Evolutionary conservation across 192 early-diverging fungal species (phyloP).

Genomic region (Coemansia javaensis): DNA sequence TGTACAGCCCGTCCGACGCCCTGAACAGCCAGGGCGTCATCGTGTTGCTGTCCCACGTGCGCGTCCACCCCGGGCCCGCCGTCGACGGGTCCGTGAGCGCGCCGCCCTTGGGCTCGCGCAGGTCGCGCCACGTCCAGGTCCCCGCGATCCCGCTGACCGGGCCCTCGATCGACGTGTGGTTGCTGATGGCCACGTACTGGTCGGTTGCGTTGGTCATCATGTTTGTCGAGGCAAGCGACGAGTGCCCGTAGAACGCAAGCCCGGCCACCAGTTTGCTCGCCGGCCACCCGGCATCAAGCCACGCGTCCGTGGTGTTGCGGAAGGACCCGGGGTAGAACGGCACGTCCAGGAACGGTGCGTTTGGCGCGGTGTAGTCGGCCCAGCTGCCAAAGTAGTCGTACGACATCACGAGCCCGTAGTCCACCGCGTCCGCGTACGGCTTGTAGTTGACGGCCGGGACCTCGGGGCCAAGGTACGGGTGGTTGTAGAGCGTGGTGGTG

Average conservation of each 20-base stretch:
- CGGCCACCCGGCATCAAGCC: constrained; percentile 61
- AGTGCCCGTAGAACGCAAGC: constrained; percentile 62
- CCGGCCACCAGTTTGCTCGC: constrained; percentile 61
- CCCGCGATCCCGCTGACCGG: constrained; percentile 55
- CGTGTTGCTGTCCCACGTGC: constrained; percentile 59
- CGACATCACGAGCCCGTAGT: constrained; percentile 67
- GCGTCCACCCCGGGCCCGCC: constrained; percentile 56
- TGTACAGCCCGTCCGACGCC: constrained; percentile 52
- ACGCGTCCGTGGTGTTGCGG: constrained; percentile 52
- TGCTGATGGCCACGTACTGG: constrained; percentile 50
- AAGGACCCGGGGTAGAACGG: constrained; percentile 47
- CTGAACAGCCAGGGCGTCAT: constrained; percentile 76
- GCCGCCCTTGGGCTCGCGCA: constrained; percentile 54
- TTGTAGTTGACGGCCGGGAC: constrained; percentile 55
- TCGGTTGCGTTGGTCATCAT: constrained; percentile 39
- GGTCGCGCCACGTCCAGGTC: constrained; percentile 62
- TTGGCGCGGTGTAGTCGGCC: constrained; percentile 54
- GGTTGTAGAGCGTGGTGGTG: constrained; percentile 62
- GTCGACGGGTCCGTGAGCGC: constrained; percentile 33
- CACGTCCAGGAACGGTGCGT: constrained; percentile 44
- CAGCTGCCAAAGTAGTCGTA: constrained; percentile 69
- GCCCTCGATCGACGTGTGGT: constrained; percentile 49
- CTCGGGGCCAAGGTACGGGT: constrained; percentile 56
- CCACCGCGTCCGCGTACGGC: constrained; percentile 58
- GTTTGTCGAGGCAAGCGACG: constrained; percentile 31